Conservation (phyloP, 305 asterid genomes). For the Plantago rigida region DNA sequence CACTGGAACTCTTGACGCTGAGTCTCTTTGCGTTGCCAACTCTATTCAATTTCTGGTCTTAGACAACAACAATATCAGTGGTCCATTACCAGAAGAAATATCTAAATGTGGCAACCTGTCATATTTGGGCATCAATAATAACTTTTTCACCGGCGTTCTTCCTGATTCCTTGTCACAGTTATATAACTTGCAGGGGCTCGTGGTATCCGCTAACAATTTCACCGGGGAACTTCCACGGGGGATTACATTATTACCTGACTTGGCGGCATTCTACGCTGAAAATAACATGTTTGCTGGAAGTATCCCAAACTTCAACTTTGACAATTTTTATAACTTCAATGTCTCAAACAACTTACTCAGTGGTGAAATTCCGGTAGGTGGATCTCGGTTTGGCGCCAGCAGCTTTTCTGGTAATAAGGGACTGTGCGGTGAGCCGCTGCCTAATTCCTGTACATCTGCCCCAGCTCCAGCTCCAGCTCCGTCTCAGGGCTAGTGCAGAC, state of each 20-base stretch:
- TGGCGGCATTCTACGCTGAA: no score
- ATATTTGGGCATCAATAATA: constrained; percentile 28
- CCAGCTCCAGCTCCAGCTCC: constrained; percentile 21
- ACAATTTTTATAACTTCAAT: constrained; percentile 32
- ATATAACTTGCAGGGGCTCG: constrained; percentile 29
- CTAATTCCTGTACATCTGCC: constrained; percentile 24
- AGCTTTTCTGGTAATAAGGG: constrained; percentile 39
- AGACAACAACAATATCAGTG: constrained; percentile 23
- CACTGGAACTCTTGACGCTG: constrained; percentile 35
- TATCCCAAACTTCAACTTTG: constrained; percentile 31
- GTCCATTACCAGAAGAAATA: constrained; percentile 32
- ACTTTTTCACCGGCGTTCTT: constrained; percentile 29
- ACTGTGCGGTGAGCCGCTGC: constrained; percentile 35
- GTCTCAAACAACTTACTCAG: constrained; percentile 37
- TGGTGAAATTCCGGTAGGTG: constrained; percentile 33
- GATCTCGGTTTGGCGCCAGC: constrained; percentile 24
- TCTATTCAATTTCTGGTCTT: constrained; percentile 32
- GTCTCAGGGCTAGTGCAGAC: background rate
- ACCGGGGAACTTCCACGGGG: no score
- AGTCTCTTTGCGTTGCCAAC: constrained; percentile 26
- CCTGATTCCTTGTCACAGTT: constrained; percentile 29
- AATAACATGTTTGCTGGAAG: constrained; percentile 17
- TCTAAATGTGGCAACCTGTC: constrained; percentile 32
- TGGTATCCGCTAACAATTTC: constrained; percentile 31
- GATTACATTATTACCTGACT: no score